Evolutionary conservation across 495 filamentous ascomycete species (phyloP).

Genomic region (Trichoderma asperelloides): DNA sequence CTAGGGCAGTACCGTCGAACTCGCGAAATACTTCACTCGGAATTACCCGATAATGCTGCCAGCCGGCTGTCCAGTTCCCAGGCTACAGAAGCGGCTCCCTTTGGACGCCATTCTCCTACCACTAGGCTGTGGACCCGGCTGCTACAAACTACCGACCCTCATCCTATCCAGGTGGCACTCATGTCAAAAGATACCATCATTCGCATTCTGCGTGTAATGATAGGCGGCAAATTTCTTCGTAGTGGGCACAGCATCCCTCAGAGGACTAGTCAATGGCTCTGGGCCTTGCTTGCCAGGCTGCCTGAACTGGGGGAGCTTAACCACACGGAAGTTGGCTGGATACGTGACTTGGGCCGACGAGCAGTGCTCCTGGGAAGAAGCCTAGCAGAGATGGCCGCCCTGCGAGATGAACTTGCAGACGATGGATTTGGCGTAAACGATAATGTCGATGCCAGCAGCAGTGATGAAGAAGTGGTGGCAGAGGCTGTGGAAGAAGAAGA

Average conservation of each 20-base stretch:
- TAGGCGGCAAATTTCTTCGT: constrained; percentile 38
- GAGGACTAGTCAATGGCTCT: constrained; percentile 50
- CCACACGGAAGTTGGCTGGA: constrained; percentile 45
- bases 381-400: constrained; percentile 39
- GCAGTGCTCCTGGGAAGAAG: constrained; percentile 44
- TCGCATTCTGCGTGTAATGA: constrained; percentile 40
- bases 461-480: constrained; percentile 18
- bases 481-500: constrained; percentile 17
- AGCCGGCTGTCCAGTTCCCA: constrained; percentile 45
- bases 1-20: constrained; percentile 50
- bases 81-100: constrained; percentile 44
- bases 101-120: constrained; percentile 31
- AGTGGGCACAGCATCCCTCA: constrained; percentile 35
- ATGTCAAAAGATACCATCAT: constrained; percentile 57
- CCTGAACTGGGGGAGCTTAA: constrained; percentile 48
- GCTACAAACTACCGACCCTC: constrained; percentile 46
- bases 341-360: constrained; percentile 52
- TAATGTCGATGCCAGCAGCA: constrained; percentile 23
- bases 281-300: constrained; percentile 50
- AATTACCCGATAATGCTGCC: constrained; percentile 42
- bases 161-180: constrained; percentile 56
- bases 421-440: constrained; percentile 19
- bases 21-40: constrained; percentile 45
- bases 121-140: constrained; percentile 44
- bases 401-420: constrained; percentile 31